Percentiles rank a stretch among this genome's conserved stretches.
phyloP scores from a whole-genome alignment of 139 green algal species.

The Chlorella sp. region DNA sequence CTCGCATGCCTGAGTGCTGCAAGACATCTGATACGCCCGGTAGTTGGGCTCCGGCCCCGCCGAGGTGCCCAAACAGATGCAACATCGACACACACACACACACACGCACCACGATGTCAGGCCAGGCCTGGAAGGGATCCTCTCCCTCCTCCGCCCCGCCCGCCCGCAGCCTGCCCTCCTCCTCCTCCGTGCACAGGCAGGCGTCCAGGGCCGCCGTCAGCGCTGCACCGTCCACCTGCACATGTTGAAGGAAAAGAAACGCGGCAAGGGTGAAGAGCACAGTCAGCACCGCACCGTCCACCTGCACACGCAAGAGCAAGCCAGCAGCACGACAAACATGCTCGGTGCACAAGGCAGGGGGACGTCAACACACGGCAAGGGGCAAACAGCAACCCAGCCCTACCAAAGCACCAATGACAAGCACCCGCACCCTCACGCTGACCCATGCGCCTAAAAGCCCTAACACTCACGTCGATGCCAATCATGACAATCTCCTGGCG shows the following conservation, averaged over 20 bases:
- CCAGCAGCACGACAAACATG: too few relatives aligned
- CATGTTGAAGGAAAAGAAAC: too few relatives aligned
- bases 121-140: conserved; percentile 60
- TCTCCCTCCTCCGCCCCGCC: background rate
- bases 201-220: conserved; percentile 46
- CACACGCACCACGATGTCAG: conserved; percentile 21
- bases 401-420: too few relatives aligned
- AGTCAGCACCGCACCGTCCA: too few relatives aligned
- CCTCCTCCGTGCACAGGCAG: conserved; percentile 45
- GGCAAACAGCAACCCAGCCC: too few relatives aligned
- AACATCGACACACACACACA: background rate
- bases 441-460: background rate
- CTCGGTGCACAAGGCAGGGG: too few relatives aligned
- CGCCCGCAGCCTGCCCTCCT: conserved; percentile 11
- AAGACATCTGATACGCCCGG: too few relatives aligned
- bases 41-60: background rate
- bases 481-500: conserved; percentile 81
- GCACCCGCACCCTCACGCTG: background rate
- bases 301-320: too few relatives aligned
- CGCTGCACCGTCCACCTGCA: conserved; percentile 30
- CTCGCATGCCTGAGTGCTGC: too few relatives aligned
- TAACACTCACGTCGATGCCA: conserved; percentile 30
- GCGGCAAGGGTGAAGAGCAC: too few relatives aligned
- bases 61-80: background rate
- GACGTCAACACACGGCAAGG: too few relatives aligned